Base-by-base conservation (phyloP, 176 grass and related monocot species). In the Miscanthus lutarioriparius region DNA sequence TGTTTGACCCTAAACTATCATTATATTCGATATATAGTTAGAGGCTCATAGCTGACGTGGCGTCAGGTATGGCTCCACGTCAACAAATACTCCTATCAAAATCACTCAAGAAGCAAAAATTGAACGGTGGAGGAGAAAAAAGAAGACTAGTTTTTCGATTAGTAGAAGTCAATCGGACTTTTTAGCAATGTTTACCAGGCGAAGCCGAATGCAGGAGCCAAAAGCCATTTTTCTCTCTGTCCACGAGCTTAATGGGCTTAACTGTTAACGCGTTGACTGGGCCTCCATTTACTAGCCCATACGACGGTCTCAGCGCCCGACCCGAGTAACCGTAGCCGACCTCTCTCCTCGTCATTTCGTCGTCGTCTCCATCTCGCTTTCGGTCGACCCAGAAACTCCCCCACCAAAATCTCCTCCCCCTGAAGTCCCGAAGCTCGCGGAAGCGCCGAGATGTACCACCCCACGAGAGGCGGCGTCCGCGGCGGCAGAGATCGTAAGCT, bases 401-500 rank as follows among this genome's bases (percentile, higher is more conserved):
- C 58, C 58, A 61, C 58, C 58, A 61, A 61, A 61, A 61, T 61
- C 58, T 25, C 58, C 58, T 61, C 10, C 58, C n/a, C n/a, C 3
- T 25, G 58, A 61, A 61, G 58, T 25, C 58, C 58, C 10, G 58
- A 9, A 12, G 8, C 54, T 83, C 65, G 49, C 43, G 36, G n/a
- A 72, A 45, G 39, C 23, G 48, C 70, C 47, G 72, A 80, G 53
- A 97, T 97, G 96, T 95, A 95, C 74, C 96, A 98, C 90, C 96
- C 96, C 4, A 88, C 96, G 27, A 87, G 96, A 89, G 96, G 96
- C 85, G 96, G 96, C 40, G 96, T 98, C 82, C 92, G 96, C 43
- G 96, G 96, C 77, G 96, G 93, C 22, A 91, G 93, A 80, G 96
- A 98, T 82, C 93, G 96, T 98, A 93, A 92, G 96, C 77, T 47